Percentiles rank a stretch among this genome's conserved stretches.
These are phyloP conservation scores for Bocquillonia castaneifolia DNA, from an alignment of 441 rosid species.

Conservation along the genomic window DNA sequence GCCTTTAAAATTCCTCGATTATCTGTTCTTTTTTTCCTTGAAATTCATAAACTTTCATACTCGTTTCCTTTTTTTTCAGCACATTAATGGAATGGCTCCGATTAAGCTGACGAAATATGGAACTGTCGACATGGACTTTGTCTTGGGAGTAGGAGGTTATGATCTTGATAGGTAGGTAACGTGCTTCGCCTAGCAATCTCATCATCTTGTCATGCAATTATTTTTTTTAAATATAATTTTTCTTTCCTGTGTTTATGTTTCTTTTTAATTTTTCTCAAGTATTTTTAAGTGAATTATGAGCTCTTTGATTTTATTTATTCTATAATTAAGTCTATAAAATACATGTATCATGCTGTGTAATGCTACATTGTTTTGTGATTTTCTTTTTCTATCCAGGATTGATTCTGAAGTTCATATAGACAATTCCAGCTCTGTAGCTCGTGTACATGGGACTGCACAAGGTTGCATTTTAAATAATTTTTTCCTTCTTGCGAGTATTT, in stretches of 20 bases:
- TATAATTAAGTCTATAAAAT: neutral
- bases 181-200: constrained; percentile 12
- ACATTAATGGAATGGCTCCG: constrained; percentile 60
- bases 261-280: neutral
- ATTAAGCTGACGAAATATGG: constrained; percentile 52
- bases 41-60: constrained; percentile 4
- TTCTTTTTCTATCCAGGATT: constrained; percentile 38
- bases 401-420: constrained; percentile 51
- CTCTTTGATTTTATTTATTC: neutral
- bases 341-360: neutral
- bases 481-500: neutral
- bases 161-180: constrained; percentile 58
- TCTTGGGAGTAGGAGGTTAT: constrained; percentile 69
- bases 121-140: constrained; percentile 65
- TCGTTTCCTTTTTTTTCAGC: constrained; percentile 32
- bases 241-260: neutral
- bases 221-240: neutral
- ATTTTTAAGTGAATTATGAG: neutral
- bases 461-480: constrained; percentile 29
- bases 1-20: neutral
- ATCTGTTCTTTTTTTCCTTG: too few species aligned
- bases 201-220: neutral
- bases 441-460: constrained; percentile 34
- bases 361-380: constrained; percentile 15
- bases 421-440: constrained; percentile 27